Evolutionary conservation across 176 grass and related monocot species (phyloP), one percentile per base, ranked within the genome.

Genomic region (Stipa capillata): DNA sequence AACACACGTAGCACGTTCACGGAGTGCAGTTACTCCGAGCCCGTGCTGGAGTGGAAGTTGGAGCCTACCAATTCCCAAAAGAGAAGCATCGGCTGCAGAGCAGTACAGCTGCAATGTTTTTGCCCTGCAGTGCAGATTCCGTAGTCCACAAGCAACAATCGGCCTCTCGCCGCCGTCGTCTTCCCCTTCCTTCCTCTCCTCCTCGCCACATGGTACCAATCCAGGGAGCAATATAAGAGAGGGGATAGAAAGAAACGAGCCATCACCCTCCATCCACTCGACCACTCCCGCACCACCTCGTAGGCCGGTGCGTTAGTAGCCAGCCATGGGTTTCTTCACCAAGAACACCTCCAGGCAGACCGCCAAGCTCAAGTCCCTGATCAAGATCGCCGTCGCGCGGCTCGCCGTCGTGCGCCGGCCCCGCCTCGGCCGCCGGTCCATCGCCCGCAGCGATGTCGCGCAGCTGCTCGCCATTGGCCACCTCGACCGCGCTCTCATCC

Each of bases 261-360:
- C 58, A 43, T 14, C 55, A 14, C 6, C 57, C 45, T 13, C 12
- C 28, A 33, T 31, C 67, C 9, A 2, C 24, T 15, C 9, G 5
- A 71, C 18, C 5, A 13, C 53, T 56, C 50, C 12, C 12, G 28
- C 28, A 6, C n/a, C n/a, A n/a, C n/a, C n/a, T n/a, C n/a, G n/a
- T n/a, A n/a, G n/a, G n/a, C n/a, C n/a, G n/a, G n/a, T n/a, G n/a
- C n/a, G n/a, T n/a, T n/a, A 7, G 15, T 8, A 23, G 23, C 31
- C 14, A 27, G 56, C 52, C 61, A 89, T 87, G 88, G 84, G 84
- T 21, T n/a, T 87, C 52, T 82, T 90, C 75, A 35, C 37, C 79
- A 82, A 36, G 73, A 87, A 52, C 83, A 84, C 59, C 42, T 80
- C 88, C 36, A 87, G 73, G 79, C 79, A 87, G 80, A 83, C 84